Conservation (phyloP, 257 asterid genomes). For the Echites panduratus region DNA sequence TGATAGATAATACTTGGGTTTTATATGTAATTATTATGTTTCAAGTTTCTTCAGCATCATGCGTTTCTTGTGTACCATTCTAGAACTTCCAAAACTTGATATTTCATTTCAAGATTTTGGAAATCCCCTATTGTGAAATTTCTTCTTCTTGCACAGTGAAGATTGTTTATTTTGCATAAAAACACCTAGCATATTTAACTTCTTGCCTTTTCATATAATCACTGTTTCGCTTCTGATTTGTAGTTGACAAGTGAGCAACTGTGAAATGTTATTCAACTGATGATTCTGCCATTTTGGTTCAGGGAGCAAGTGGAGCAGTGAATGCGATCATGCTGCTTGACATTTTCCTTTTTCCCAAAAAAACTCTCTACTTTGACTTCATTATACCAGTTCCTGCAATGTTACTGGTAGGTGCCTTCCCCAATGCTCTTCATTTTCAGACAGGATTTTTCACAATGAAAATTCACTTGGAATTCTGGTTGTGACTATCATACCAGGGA, state of each 20-base stretch:
- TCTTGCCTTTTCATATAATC: background rate
- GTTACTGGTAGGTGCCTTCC: slow-evolving; percentile 42
- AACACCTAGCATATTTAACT: background rate
- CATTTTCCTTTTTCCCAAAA: slow-evolving; percentile 67
- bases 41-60: background rate
- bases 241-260: background rate
- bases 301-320: slow-evolving; percentile 99
- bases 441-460: background rate
- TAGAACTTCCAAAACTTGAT: background rate
- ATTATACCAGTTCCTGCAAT: slow-evolving; percentile 81
- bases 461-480: background rate
- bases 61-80: background rate
- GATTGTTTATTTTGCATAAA: no score
- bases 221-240: background rate
- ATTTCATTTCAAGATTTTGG: background rate
- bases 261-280: background rate
- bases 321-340: slow-evolving; percentile 87
- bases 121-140: background rate
- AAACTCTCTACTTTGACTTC: slow-evolving; percentile 49
- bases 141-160: no score
- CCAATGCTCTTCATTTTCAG: background rate
- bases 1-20: background rate
- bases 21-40: background rate
- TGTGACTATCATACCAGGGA: slow-evolving; percentile 44
- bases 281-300: slow-evolving; percentile 14